Conservation (phyloP, 108 stramenopile genomes). For the Aurantiochytrium sp. region DNA sequence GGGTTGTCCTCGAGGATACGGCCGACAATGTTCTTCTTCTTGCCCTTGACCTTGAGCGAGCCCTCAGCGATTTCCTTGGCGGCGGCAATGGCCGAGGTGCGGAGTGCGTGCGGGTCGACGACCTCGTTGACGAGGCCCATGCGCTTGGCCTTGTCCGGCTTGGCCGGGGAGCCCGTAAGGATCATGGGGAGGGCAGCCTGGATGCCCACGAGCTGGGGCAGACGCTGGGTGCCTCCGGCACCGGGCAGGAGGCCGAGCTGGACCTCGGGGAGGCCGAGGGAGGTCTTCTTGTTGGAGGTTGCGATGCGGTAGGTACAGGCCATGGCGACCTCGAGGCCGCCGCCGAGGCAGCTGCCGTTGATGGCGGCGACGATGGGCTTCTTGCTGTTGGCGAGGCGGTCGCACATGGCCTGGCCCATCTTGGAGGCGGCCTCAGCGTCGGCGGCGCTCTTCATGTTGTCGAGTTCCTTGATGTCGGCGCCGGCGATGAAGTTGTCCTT, state of each 20-base stretch:
- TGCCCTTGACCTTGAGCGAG: constrained; percentile 68
- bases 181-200: constrained; percentile 70
- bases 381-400: constrained; percentile 66
- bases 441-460: constrained; percentile 66
- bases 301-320: constrained; percentile 96
- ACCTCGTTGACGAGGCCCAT: constrained; percentile 93
- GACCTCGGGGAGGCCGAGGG: constrained; percentile 91
- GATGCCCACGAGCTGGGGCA: constrained; percentile 78
- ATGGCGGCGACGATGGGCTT: constrained; percentile 90
- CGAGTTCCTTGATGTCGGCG: constrained; percentile 95
- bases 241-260: constrained; percentile 94
- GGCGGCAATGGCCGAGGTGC: constrained; percentile 69
- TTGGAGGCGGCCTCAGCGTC: constrained; percentile 68
- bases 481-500: constrained; percentile 95
- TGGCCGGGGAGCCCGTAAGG: constrained; percentile 55
- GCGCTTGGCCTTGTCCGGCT: constrained; percentile 74
- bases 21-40: constrained; percentile 68
- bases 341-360: constrained; percentile 89
- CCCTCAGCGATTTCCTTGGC: constrained; percentile 76
- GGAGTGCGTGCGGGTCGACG: constrained; percentile 76
- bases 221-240: constrained; percentile 94
- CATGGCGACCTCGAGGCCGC: constrained; percentile 97
- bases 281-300: constrained; percentile 79
- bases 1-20: constrained; percentile 79
- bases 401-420: constrained; percentile 67